Base-by-base conservation (phyloP, 2,329 filamentous ascomycete species). In the Daldinia eschscholtzii region DNA sequence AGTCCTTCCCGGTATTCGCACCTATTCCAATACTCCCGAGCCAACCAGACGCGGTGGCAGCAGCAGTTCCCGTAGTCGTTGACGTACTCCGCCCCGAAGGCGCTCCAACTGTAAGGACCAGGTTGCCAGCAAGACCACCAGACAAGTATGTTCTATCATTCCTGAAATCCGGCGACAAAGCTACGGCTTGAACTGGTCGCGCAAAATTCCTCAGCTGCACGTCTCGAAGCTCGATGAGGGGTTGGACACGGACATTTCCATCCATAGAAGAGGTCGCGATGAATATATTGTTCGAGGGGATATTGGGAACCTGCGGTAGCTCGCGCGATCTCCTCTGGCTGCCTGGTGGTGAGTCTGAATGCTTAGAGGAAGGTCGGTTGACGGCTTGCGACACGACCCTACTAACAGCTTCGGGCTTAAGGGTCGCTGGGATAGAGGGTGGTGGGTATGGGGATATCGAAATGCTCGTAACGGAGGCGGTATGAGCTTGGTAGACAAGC, bases 231-330 rank as follows among this genome's bases (percentile, higher is more conserved):
- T 99, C 95, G 20, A 96, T 83, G 20, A 99, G 83, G 0, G 93
- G 97, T 65, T 94, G 91, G 0, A 99, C 89, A 75, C 96, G 98
- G 13, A 99, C 93, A 77, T 98, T 95, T 18, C 96, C 97, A 79
- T 99, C 96, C 77, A 97, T 93, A 0, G 96, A 98, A 0, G 96
- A 93, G 0, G 95, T 97, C 1, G 92, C 95, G 72, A 99, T 92
- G 79, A 96, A 93, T 44, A 99, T 97, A 61, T 94, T 91, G 75
- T 98, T 98, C 1, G 93, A 94, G 0, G 93, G 92, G 0, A 86
- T 93, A 66, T 90, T 89, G 0, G 92, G 89, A 1, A 97, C 83
- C 0, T 85, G 82, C 0, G 83, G 79, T 0, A 82, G 80, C 70
- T 91, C 86, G 44, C 74, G 75, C 7, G 58, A 15, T 64, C 68